Base-by-base conservation (phyloP, 495 filamentous ascomycete genomes). In the Neurospora sp. region DNA sequence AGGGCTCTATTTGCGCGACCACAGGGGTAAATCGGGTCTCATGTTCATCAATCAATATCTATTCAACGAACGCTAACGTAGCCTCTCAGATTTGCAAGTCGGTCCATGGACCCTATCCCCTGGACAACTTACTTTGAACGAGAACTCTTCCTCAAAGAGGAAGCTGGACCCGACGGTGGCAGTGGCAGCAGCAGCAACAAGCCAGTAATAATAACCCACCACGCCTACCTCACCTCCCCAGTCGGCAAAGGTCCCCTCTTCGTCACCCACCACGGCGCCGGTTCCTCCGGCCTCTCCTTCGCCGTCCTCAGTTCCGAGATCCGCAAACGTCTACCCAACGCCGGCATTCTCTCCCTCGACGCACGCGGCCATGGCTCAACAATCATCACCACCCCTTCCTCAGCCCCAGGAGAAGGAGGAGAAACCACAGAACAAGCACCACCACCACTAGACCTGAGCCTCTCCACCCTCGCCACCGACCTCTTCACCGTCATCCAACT, bases 81-180 rank as follows among this genome's bases (percentile, higher is more conserved):
- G 68, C 31, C 46, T 59, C 3, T 53, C 73, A 83, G 83, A 38
- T 76, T 79, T 70, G 75, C 80, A 40, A 78, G 81, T 72, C 78
- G 84, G 68, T 80, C 84, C 18, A 74, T 87, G 20, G 83, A 87
- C 39, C 87, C 85, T 70, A 88, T 94, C n/a, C 85, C 88, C 72
- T 99, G 96, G 96, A 91, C 90, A 18, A 89, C 92, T 68, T 97
- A 94, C 84, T 98, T 97, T 83, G 85, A 90, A 70, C 91, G 93
- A 75, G 94, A 97, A 78, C 86, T 96, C 66, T 93, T 90, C 78
- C 86, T 97, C 48, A 53, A 69, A 0, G 44, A 69, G 38, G 70
- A 71, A 59, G 27, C 20, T 7, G 68, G 37, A 59, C 2, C 48
- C 11, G 48, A 14, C 4, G 11, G 11, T 59, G 20, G 22, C 6